Evolutionary conservation across 345 rosid genomes (phyloP).

Genomic region (Abelmoschus esculentus): DNA sequence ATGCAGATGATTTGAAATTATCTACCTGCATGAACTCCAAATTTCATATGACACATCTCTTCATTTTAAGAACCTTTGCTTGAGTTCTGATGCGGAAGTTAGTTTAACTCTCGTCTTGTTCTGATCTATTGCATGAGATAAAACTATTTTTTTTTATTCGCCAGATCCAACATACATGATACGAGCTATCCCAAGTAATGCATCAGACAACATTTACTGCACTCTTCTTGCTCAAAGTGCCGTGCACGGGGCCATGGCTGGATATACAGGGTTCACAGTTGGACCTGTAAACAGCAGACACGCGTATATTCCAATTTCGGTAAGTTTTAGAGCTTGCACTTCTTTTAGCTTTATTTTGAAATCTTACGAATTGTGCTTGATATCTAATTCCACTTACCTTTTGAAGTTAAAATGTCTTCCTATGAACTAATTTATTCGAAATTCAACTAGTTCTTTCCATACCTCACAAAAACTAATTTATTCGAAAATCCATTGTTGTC

Average conservation of each 20-base stretch:
- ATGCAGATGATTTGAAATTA: neutral
- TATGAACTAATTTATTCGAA: neutral
- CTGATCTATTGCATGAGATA: neutral
- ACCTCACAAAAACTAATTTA: neutral
- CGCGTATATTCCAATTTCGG: slow-evolving; percentile 80
- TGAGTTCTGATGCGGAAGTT: neutral
- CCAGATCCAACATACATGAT: slow-evolving; percentile 97
- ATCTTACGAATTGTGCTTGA: slow-evolving; percentile 1
- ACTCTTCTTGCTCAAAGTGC: slow-evolving; percentile 97
- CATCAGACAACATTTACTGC: slow-evolving; percentile 92
- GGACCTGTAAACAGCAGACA: slow-evolving; percentile 92
- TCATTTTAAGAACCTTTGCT: neutral
- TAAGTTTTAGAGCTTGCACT: slow-evolving; percentile 26
- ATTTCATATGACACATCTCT: neutral
- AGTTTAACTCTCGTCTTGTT: neutral
- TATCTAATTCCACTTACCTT: neutral
- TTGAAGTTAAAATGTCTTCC: neutral
- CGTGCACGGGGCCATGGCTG: slow-evolving; percentile 98
- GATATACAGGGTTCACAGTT: slow-evolving; percentile 88
- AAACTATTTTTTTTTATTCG: slow-evolving; percentile 1
- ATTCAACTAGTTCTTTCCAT: neutral
- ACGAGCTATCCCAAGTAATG: slow-evolving; percentile 88
- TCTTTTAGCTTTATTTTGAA: slow-evolving; percentile 11
- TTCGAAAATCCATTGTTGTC: neutral
- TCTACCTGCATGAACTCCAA: neutral